Evolutionary conservation across 305 asterid genomes (phyloP).

Genomic region (Galium porrigens): DNA sequence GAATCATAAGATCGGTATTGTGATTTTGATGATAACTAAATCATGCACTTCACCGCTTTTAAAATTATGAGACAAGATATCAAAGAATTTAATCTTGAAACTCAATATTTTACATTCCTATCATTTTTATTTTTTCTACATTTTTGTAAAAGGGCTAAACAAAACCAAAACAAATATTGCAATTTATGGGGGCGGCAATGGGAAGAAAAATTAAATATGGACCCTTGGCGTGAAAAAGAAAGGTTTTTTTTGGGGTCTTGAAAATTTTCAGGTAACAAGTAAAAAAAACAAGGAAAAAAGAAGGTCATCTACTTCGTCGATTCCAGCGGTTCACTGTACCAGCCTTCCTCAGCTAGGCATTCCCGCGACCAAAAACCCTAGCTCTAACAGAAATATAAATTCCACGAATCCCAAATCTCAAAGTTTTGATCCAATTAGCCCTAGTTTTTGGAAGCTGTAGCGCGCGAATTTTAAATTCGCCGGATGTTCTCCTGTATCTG

Average conservation of each 20-base stretch:
- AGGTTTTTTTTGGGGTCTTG: neutral
- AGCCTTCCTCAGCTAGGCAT: neutral
- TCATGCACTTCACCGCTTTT: no score
- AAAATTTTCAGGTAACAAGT: neutral
- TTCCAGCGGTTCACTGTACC: neutral
- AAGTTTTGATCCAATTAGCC: neutral
- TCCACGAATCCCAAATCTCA: neutral
- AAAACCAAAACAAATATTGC: no score
- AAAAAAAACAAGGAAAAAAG: neutral
- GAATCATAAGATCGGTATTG: no score
- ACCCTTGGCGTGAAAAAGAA: neutral
- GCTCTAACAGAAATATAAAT: constrained; percentile 3
- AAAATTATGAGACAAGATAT: neutral
- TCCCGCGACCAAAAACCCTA: constrained; percentile 6
- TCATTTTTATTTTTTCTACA: no score
- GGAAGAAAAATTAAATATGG: neutral
- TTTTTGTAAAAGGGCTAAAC: no score
- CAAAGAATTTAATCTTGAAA: neutral
- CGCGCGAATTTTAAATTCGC: constrained; percentile 5
- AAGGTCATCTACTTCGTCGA: neutral
- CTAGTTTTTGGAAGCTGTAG: neutral
- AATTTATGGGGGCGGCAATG: neutral
- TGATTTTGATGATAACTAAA: no score
- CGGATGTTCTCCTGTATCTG: constrained; percentile 6
- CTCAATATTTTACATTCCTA: neutral